Evolutionary conservation across 1,284 basidiomycete species (phyloP).

Genomic region (Ceratobasidium sp.): DNA sequence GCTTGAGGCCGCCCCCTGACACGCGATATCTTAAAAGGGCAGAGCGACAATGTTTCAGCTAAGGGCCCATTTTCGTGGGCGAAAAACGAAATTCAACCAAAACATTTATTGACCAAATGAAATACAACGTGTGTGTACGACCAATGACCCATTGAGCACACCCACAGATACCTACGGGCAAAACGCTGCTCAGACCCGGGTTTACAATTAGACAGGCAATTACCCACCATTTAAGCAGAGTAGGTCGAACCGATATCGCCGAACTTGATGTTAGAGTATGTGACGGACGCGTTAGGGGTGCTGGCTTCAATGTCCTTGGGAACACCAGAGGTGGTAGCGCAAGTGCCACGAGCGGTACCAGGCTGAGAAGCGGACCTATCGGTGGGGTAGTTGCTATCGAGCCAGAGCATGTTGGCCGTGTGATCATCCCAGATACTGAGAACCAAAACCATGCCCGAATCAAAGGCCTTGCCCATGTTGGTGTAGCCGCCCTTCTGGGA

Average conservation of each 20-base stretch:
- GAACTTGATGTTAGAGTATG: conserved; percentile 64
- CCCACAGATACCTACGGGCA: background rate
- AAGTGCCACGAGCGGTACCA: conserved; percentile 61
- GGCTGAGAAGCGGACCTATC: conserved; percentile 53
- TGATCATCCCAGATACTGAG: conserved; percentile 65
- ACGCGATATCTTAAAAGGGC: too few species aligned
- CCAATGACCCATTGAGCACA: background rate
- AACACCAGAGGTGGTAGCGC: conserved; percentile 57
- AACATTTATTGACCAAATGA: conserved; percentile 13
- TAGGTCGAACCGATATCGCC: conserved; percentile 61
- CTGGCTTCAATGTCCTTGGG: conserved; percentile 56
- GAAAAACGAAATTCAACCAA: background rate
- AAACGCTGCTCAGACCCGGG: background rate
- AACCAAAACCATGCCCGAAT: conserved; percentile 60
- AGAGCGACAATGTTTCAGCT: too few species aligned
- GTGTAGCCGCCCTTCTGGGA: conserved; percentile 55
- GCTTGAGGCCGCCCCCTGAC: too few species aligned
- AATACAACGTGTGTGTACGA: background rate
- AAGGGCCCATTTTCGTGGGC: too few species aligned
- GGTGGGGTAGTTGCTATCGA: conserved; percentile 62
- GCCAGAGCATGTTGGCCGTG: conserved; percentile 64
- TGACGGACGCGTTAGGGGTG: conserved; percentile 50
- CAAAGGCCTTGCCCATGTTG: conserved; percentile 56
- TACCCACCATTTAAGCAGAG: conserved; percentile 41
- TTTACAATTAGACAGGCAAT: background rate